These are phyloP conservation scores for Pezicula radicicola DNA, from an alignment of 2,329 filamentous ascomycete species.

Conservation along the genomic window DNA sequence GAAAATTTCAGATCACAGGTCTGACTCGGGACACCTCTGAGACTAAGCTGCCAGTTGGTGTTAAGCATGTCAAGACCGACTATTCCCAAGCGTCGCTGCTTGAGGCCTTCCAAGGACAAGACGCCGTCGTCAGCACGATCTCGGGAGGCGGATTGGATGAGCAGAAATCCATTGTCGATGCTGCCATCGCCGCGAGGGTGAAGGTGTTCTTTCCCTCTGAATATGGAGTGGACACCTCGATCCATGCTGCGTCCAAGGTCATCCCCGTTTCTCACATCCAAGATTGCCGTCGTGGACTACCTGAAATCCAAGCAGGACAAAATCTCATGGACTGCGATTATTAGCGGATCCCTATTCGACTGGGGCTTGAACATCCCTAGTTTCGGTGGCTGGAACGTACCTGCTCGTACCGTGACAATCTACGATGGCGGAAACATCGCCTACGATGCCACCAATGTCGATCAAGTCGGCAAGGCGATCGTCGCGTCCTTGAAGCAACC, in stretches of 20 bases:
- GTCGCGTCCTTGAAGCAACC: slow-evolving; percentile 30
- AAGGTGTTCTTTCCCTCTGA: slow-evolving; percentile 57
- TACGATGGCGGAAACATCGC: slow-evolving; percentile 27
- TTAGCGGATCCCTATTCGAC: slow-evolving; percentile 20
- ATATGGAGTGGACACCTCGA: slow-evolving; percentile 34
- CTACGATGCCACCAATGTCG: slow-evolving; percentile 27
- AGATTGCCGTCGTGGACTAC: too few relatives aligned
- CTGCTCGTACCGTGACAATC: slow-evolving; percentile 26
- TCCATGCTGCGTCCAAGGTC: slow-evolving; percentile 25
- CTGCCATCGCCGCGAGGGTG: slow-evolving; percentile 53
- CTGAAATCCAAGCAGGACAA: too few relatives aligned
- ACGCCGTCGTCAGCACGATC: slow-evolving; percentile 41
- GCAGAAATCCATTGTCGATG: slow-evolving; percentile 54
- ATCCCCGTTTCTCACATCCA: too few relatives aligned
- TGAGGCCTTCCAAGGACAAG: slow-evolving; percentile 28
- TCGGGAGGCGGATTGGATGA: slow-evolving; percentile 12
- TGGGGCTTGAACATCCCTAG: slow-evolving; percentile 3
- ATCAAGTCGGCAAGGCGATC: slow-evolving; percentile 28
- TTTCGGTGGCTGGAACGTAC: slow-evolving; percentile 29
- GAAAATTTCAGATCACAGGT: slow-evolving; percentile 23
- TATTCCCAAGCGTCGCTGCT: slow-evolving; percentile 1
- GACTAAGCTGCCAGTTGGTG: slow-evolving; percentile 15
- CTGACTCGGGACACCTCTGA: slow-evolving; percentile 25
- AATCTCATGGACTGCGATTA: slow-evolving; percentile 26
- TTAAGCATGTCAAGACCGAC: slow-evolving; percentile 11